Evolutionary conservation across 768 basidiomycete genomes (phyloP).

Genomic region (Pulveroboletus sp.): DNA sequence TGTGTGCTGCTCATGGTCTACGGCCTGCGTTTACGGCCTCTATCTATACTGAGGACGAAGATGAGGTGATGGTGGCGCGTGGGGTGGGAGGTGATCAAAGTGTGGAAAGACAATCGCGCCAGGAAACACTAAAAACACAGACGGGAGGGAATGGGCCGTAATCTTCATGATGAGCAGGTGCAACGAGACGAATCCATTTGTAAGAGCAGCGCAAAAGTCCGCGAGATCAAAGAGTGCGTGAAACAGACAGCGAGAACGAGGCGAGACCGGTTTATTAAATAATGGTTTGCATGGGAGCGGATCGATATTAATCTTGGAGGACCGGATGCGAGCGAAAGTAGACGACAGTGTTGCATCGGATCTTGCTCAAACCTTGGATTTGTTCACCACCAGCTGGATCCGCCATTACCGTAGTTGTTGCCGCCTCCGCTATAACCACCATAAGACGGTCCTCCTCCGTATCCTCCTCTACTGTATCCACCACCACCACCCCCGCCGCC

Average conservation of each 20-base stretch:
- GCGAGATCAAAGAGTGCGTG: slow-evolving; percentile 32
- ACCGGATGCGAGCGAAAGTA: slow-evolving; percentile 4
- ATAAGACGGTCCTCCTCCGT: slow-evolving; percentile 34
- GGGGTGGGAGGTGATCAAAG: slow-evolving; percentile 6
- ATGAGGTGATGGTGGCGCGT: slow-evolving; percentile 27
- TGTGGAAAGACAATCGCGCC: slow-evolving; percentile 27
- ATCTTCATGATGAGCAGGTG: slow-evolving; percentile 46
- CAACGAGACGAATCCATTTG: slow-evolving; percentile 53
- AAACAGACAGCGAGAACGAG: slow-evolving; percentile 24
- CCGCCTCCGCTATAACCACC: slow-evolving; percentile 29
- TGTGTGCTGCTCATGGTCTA: slow-evolving; percentile 44
- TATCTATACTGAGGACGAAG: slow-evolving; percentile 36
- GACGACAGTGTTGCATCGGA: slow-evolving; percentile 8
- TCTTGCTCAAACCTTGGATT: slow-evolving; percentile 6
- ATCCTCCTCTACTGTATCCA: slow-evolving; percentile 38
- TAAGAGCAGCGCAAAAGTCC: slow-evolving; percentile 64
- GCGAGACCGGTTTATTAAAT: slow-evolving; percentile 17
- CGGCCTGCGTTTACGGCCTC: slow-evolving; percentile 43
- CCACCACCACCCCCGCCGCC: slow-evolving; percentile 31
- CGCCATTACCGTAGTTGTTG: slow-evolving; percentile 30
- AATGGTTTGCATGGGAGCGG: slow-evolving; percentile 24
- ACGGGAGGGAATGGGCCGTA: slow-evolving; percentile 41
- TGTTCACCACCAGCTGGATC: slow-evolving; percentile 49
- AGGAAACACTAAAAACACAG: slow-evolving; percentile 35
- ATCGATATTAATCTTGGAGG: slow-evolving; percentile 17